phyloP scores from a whole-genome alignment of 2,329 filamentous ascomycete species.

The Didymella segeticola region DNA sequence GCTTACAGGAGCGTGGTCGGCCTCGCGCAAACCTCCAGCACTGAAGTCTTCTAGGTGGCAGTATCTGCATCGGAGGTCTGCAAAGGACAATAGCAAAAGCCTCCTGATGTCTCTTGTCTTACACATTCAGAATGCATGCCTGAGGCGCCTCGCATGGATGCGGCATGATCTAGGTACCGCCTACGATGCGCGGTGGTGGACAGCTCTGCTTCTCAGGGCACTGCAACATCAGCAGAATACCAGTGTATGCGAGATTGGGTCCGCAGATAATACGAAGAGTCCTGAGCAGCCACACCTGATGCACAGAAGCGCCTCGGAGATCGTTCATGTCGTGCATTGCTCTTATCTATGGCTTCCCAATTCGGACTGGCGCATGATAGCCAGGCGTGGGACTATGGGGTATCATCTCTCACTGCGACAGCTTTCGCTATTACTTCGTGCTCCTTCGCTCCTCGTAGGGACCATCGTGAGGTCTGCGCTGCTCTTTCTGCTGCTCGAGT shows the following conservation, averaged over 20 bases:
- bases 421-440: slow-evolving; percentile 17
- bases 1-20: not conserved
- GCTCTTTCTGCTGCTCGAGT: slow-evolving; percentile 22
- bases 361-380: slow-evolving; percentile 5
- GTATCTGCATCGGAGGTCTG: too few species aligned
- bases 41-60: too few species aligned
- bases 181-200: too few species aligned
- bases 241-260: not conserved
- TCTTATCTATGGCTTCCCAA: slow-evolving; percentile 14
- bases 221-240: not conserved
- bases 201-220: not conserved
- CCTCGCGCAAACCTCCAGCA: too few species aligned
- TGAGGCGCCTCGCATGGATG: too few species aligned
- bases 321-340: slow-evolving; percentile 5
- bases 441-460: slow-evolving; percentile 21
- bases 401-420: slow-evolving; percentile 1
- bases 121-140: too few species aligned
- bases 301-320: slow-evolving; percentile 5
- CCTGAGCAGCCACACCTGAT: not conserved
- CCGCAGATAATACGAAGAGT: not conserved
- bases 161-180: too few species aligned
- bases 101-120: too few species aligned
- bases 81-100: too few species aligned
- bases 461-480: slow-evolving; percentile 32
- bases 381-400: not conserved